A percentile compares a stretch with the other conserved stretches of the same genome.
phyloP scores from a whole-genome alignment of 116 monocot species.

The Posidonia oceanica region DNA sequence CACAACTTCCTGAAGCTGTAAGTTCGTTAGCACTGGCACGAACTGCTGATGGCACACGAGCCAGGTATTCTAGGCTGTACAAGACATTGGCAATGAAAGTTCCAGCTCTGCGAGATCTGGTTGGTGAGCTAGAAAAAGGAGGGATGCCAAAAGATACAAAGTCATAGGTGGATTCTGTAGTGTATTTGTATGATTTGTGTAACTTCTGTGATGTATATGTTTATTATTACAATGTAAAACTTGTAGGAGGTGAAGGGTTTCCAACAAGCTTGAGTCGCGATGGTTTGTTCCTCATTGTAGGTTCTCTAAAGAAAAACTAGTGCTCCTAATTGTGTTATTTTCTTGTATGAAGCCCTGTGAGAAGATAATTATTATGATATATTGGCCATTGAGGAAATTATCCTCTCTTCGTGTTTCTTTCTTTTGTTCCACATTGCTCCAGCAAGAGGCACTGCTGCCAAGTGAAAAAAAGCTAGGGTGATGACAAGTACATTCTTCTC shows the following conservation, averaged over 20 bases:
- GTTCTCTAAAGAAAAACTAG: too few species aligned
- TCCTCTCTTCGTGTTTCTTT: too few species aligned
- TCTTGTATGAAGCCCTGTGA: too few species aligned
- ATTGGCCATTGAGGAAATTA: too few species aligned
- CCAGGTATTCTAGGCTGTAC: slow-evolving; percentile 87
- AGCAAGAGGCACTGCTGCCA: too few species aligned
- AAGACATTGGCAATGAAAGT: slow-evolving; percentile 92
- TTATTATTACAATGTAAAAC: background rate
- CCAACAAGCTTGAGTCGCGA: background rate
- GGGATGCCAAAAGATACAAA: slow-evolving; percentile 43
- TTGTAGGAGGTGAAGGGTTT: background rate
- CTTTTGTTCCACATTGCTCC: too few species aligned
- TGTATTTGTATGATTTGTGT: background rate
- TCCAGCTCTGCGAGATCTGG: slow-evolving; percentile 64
- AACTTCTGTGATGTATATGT: background rate
- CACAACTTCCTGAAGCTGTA: slow-evolving; percentile 81
- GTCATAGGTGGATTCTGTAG: slow-evolving; percentile 16
- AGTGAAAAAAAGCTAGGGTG: too few species aligned
- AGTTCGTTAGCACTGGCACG: slow-evolving; percentile 82
- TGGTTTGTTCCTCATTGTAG: background rate
- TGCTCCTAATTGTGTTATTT: too few species aligned
- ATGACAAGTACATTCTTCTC: too few species aligned
- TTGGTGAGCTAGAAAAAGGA: slow-evolving; percentile 62
- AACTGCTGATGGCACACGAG: slow-evolving; percentile 90
- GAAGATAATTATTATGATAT: too few species aligned